Evolutionary conservation across 768 basidiomycete species (phyloP).

Genomic region (Cyclocybe cylindracea): DNA sequence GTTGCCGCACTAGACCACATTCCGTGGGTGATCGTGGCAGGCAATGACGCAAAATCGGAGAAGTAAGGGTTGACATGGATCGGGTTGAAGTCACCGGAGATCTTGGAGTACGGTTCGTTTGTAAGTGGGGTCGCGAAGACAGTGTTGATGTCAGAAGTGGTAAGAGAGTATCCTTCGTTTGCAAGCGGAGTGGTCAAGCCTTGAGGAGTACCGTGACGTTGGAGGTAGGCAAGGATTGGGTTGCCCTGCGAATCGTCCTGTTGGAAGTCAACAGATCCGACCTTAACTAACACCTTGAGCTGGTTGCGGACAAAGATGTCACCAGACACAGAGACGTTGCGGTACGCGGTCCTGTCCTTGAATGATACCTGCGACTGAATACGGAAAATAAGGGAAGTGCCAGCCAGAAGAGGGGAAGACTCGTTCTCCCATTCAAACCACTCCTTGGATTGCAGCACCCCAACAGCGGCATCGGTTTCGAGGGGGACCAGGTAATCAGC

Average conservation of each 20-base stretch:
- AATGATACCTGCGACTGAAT: slow-evolving; percentile 84
- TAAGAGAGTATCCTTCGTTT: slow-evolving; percentile 85
- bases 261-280: slow-evolving; percentile 84
- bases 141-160: slow-evolving; percentile 57
- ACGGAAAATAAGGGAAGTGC: slow-evolving; percentile 88
- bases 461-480: slow-evolving; percentile 76
- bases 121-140: slow-evolving; percentile 83
- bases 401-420: slow-evolving; percentile 71
- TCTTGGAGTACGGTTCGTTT: slow-evolving; percentile 93
- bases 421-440: slow-evolving; percentile 98
- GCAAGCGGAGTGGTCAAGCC: slow-evolving; percentile 77
- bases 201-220: slow-evolving; percentile 84
- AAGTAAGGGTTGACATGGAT: slow-evolving; percentile 99
- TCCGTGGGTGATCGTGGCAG: slow-evolving; percentile 97
- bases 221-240: slow-evolving; percentile 89
- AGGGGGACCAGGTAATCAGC: slow-evolving; percentile 84
- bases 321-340: slow-evolving; percentile 79
- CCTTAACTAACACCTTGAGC: slow-evolving; percentile 85
- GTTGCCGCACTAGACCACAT: slow-evolving; percentile 97
- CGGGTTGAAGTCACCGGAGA: slow-evolving; percentile 98
- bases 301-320: slow-evolving; percentile 88
- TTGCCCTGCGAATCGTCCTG: slow-evolving; percentile 90
- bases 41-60: slow-evolving; percentile 88
- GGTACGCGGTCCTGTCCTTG: slow-evolving; percentile 87
- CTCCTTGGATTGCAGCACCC: slow-evolving; percentile 92